Base-by-base conservation (phyloP, 495 filamentous ascomycete species). In the Hypomontagnella submonticulosa region DNA sequence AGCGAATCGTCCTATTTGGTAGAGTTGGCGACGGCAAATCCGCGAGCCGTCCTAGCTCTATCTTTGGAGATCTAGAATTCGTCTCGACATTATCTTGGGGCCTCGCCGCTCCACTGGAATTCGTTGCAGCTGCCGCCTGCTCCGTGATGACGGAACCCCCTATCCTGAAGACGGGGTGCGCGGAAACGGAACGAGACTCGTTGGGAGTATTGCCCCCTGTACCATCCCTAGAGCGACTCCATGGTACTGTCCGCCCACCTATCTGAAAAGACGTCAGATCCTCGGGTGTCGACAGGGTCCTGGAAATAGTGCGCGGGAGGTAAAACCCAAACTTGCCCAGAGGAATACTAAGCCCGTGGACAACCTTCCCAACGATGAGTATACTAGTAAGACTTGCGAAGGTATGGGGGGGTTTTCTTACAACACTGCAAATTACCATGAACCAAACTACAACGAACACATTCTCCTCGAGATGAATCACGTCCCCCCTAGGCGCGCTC, bases 321-420 rank as follows among this genome's bases (percentile, higher is more conserved):
- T 90, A 86, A 69, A 93, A 88, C 1, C 92, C 92, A 0, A 93
- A 80, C 74, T 96, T 96, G 0, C 90, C 92, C 3, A 96, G 66
- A 0, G 93, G 92, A 16, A 97, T 90, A 30, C 87, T 93, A 13
- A 97, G 82, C 10, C 92, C 92, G 64, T 97, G 92, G 11, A 96
- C 90, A 58, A 95, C 80, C 91, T 94, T 36, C 13, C 32, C 23
- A 46, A 48, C 10, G 23, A 61, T 64, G 9, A 56, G 56, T 37
- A 44, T 47, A 18, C 15, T 42, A 6, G 15, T 27, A n/a, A 23
- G 13, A 41, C n/a, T 38, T 44, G 5, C 1, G 6, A 1, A n/a
- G n/a, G 34, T 38, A 37, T 23, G 13, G 1, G 32, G 33, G 42
- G 44, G 15, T 19, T 1, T 13, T 85, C 91, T 84, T 77, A 93